Conservation (phyloP, 768 basidiomycete species). For the Neoboletus magnificus region DNA sequence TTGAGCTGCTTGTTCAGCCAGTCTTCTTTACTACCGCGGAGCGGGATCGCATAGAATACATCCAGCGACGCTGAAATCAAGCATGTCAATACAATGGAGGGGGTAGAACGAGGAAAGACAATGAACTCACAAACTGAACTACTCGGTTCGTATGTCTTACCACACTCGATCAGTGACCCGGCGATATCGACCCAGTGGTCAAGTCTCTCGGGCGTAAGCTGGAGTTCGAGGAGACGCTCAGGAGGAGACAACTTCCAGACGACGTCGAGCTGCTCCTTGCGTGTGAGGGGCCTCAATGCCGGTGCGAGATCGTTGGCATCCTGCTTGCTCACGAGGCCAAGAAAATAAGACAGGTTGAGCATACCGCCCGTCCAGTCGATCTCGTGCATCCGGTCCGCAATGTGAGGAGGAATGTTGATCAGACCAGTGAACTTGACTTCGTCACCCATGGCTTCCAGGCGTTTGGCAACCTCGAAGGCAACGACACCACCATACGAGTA, state of each 20-base stretch:
- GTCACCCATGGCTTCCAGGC: conserved; percentile 33
- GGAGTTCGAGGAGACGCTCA: conserved; percentile 27
- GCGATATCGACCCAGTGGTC: conserved; percentile 32
- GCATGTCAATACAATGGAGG: not conserved
- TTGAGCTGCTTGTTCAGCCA: conserved; percentile 31
- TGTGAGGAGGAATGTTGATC: conserved; percentile 42
- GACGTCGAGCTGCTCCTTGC: conserved; percentile 22
- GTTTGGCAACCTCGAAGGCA: conserved; percentile 42
- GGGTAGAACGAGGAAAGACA: not conserved
- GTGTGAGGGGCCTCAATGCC: conserved; percentile 16
- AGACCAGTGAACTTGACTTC: conserved; percentile 40
- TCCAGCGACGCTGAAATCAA: conserved; percentile 13
- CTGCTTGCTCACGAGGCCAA: conserved; percentile 33
- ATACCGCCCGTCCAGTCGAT: conserved; percentile 29
- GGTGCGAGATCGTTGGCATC: conserved; percentile 22
- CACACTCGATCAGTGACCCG: conserved; percentile 31
- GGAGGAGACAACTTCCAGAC: conserved; percentile 30
- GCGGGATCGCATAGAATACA: conserved; percentile 30
- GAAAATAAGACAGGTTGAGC: conserved; percentile 41
- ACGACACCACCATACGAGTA: conserved; percentile 46
- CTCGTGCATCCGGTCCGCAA: conserved; percentile 41
- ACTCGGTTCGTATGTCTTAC: conserved; percentile 25
- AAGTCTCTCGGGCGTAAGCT: conserved; percentile 24
- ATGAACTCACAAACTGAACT: conserved; percentile 26
- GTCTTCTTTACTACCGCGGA: conserved; percentile 27